Evolutionary conservation across 164 flowering plant genomes (phyloP), one percentile per base, ranked within the genome.

Genomic region (Vitis rupestris): DNA sequence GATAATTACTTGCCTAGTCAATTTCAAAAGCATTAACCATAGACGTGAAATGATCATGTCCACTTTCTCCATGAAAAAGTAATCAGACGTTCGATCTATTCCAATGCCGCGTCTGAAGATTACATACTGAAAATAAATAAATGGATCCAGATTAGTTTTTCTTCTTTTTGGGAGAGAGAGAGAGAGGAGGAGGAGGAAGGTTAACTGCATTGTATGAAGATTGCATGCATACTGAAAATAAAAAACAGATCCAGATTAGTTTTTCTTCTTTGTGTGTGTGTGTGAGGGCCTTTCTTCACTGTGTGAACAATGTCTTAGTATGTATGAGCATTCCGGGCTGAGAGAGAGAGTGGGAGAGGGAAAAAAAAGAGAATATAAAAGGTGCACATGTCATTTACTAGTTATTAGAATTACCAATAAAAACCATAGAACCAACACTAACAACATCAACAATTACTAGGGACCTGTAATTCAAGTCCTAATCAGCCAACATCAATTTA

Each of bases 101-200:
- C 99, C 99, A 80, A 91, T 84, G 60, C 99, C 99, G 44, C 97
- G 96, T 44, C 97, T 83, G 67, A 93, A 93, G 68, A 96, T 90
- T 58, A 93, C 57, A 37, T 90, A 93, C 99, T 96, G 72, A 59
- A 71, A 68, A 67, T 15, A 70, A 62, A 58, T 65, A 70, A 16
- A 73, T 1, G 30, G 30, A 49, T 4, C 29, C 10, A 52, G n/a
- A 17, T 52, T 52, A 64, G 70, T 48, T 37, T 58, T 13, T 31
- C 37, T 37, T 37, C 44, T 37, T 37, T 37, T 37, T 37, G 7
- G 2, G 44, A 37, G 4, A 37, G 44, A 37, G 6, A 37, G 44
- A 23, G 48, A 12, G 48, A 57, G n/a, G 23, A 57, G 27, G 66
- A 31, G 60, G 47, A 12, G 27, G 58, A 58, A 12, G 3, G n/a